Percentiles rank a stretch among this genome's conserved stretches.
phyloP scores from a whole-genome alignment of 441 rosid genomes.

The Viola pubescens region DNA sequence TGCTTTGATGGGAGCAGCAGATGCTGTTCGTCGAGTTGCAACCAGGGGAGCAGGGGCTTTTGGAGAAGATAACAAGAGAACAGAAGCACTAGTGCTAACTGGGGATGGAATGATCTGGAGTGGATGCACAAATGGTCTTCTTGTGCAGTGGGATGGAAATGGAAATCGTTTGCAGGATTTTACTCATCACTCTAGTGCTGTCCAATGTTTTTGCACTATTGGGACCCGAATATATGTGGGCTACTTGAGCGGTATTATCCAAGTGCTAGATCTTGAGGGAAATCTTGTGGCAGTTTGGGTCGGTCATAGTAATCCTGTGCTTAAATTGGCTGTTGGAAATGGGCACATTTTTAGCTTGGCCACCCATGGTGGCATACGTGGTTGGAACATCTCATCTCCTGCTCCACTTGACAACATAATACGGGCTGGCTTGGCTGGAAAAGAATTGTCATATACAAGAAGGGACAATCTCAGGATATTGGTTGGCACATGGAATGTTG shows the following conservation, averaged over 20 bases:
- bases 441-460: constrained; percentile 52
- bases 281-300: constrained; percentile 75
- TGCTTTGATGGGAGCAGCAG: constrained; percentile 99
- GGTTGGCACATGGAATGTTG: constrained; percentile 96
- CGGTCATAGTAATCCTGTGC: constrained; percentile 78
- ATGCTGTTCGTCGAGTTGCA: constrained; percentile 91
- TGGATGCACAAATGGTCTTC: constrained; percentile 76
- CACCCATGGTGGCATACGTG: constrained; percentile 95
- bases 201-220: constrained; percentile 77
- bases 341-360: constrained; percentile 83
- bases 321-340: constrained; percentile 73
- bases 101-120: constrained; percentile 92
- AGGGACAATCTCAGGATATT: constrained; percentile 55
- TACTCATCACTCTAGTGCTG: constrained; percentile 61
- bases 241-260: constrained; percentile 80
- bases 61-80: constrained; percentile 69
- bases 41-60: constrained; percentile 81
- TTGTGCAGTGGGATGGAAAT: constrained; percentile 86
- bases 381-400: constrained; percentile 84
- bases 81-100: constrained; percentile 73
- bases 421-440: constrained; percentile 55
- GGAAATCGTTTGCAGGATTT: constrained; percentile 81
- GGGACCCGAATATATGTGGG: constrained; percentile 78
- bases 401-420: constrained; percentile 71
- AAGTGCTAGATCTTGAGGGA: constrained; percentile 85